phyloP scores from a whole-genome alignment of 2,329 filamentous ascomycete species.

The Epichloe scottii region DNA sequence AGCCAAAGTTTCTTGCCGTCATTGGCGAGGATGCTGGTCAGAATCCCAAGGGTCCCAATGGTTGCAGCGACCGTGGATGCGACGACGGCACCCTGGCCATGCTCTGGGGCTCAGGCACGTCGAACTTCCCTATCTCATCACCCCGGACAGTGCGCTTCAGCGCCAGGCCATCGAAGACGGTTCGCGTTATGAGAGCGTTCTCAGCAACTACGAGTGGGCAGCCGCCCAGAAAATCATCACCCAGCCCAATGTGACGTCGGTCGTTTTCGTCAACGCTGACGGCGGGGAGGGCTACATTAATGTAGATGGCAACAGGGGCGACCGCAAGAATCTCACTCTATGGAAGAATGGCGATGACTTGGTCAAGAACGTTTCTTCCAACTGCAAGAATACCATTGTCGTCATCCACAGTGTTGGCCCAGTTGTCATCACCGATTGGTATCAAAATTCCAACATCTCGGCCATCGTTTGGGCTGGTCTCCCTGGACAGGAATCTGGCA shows the following conservation, averaged over 20 bases:
- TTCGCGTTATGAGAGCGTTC: constrained; percentile 50
- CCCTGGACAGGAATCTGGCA: constrained; percentile 74
- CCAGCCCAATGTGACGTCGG: constrained; percentile 53
- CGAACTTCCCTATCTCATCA: constrained; percentile 64
- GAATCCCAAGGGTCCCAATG: constrained; percentile 65
- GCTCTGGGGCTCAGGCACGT: constrained; percentile 67
- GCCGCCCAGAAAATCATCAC: constrained; percentile 48
- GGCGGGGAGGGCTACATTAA: constrained; percentile 78
- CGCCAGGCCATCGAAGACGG: constrained; percentile 47
- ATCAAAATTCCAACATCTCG: constrained; percentile 64
- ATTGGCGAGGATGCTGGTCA: constrained; percentile 75
- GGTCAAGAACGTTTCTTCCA: constrained; percentile 64
- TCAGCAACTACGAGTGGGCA: constrained; percentile 50
- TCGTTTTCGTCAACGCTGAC: constrained; percentile 85
- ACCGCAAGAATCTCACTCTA: constrained; percentile 83
- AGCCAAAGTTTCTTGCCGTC: constrained; percentile 62
- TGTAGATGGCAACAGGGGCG: constrained; percentile 72
- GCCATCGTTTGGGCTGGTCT: constrained; percentile 74
- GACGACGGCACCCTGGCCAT: constrained; percentile 53
- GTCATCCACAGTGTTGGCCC: constrained; percentile 79
- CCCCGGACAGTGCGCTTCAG: constrained; percentile 59
- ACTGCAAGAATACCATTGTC: constrained; percentile 82
- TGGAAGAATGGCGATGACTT: constrained; percentile 75
- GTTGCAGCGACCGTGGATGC: constrained; percentile 57
- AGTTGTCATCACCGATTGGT: constrained; percentile 64